Evolutionary conservation across 805 yeast genomes (phyloP), one percentile per base, ranked within the genome.

Genomic region (Starmerella sirachaensis): DNA sequence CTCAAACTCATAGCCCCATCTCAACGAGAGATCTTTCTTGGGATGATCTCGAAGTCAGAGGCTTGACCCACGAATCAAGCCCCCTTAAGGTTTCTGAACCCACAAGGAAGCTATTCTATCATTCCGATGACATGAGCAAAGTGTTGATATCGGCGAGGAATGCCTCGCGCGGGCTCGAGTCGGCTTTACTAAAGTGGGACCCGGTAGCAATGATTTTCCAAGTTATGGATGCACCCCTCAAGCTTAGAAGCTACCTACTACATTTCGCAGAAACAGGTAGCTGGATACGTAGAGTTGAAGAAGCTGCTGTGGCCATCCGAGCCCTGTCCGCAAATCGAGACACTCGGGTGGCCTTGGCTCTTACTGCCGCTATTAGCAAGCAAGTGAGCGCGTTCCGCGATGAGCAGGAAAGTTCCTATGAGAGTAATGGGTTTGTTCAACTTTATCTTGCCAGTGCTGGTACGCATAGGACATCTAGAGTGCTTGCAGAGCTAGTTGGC

Each of bases 401-500:
- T 2, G n/a, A 13, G 28, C 26, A 29, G 18, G 7, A 1, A n/a
- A 19, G 17, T 7, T 2, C 30, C 2, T 13, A 24, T 4, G 23
- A 23, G 3, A 16, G 31, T 7, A 14, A 31, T 2, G 31, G 18
- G 13, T 40, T 45, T 7, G 27, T 23, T 7, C n/a, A 20, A 9
- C 18, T 14, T 4, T n/a, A 29, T n/a, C n/a, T n/a, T n/a, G n/a
- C n/a, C n/a, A n/a, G n/a, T n/a, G n/a, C n/a, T n/a, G n/a, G n/a
- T n/a, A n/a, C n/a, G n/a, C n/a, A n/a, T n/a, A n/a, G n/a, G n/a
- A n/a, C n/a, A n/a, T n/a, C n/a, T n/a, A n/a, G n/a, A n/a, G n/a
- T n/a, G 1, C 35, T 49, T 12, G 47, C 50, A 13, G 26, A 35
- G 18, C 38, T 49, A 4, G 17, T 49, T 5, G 53, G 51, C 12